Conservation (phyloP, 768 basidiomycete species). For the Phanerochaete carnosa region DNA sequence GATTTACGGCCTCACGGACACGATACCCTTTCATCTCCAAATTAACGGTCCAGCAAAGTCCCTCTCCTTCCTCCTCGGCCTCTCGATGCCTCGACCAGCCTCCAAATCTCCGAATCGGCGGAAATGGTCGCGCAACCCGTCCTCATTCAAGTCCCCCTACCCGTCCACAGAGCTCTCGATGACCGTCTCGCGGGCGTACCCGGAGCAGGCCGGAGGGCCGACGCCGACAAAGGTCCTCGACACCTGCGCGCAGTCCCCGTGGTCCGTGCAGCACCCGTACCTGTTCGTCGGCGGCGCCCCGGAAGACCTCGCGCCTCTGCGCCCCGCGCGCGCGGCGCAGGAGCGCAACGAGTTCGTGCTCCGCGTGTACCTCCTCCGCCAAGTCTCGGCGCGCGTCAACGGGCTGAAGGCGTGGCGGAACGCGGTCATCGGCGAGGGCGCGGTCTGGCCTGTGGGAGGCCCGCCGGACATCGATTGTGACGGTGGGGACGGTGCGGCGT, state of each 20-base stretch:
- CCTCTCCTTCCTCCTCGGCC: constrained; percentile 41
- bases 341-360: constrained; percentile 21
- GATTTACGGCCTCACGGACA: constrained; percentile 50
- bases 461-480: constrained; percentile 11
- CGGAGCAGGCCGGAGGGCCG: not conserved
- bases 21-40: constrained; percentile 66
- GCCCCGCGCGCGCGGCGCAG: not conserved
- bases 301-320: not conserved
- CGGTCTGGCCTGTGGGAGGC: constrained; percentile 42
- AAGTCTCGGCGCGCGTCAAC: constrained; percentile 36
- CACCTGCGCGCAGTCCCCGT: constrained; percentile 1
- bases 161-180: not conserved
- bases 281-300: not conserved
- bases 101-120: constrained; percentile 14
- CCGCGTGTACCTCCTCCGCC: constrained; percentile 52
- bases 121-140: not conserved
- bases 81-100: not conserved
- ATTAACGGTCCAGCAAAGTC: constrained; percentile 45
- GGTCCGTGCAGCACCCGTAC: constrained; percentile 3
- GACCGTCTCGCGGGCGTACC: not conserved
- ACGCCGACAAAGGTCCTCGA: not conserved
- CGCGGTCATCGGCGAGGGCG: constrained; percentile 44
- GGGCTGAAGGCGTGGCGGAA: constrained; percentile 38
- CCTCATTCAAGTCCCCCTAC: not conserved
- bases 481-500: constrained; percentile 16